These are phyloP conservation scores for Stenogyne calaminthoides DNA, from an alignment of 305 asterid species.

Conservation along the genomic window DNA sequence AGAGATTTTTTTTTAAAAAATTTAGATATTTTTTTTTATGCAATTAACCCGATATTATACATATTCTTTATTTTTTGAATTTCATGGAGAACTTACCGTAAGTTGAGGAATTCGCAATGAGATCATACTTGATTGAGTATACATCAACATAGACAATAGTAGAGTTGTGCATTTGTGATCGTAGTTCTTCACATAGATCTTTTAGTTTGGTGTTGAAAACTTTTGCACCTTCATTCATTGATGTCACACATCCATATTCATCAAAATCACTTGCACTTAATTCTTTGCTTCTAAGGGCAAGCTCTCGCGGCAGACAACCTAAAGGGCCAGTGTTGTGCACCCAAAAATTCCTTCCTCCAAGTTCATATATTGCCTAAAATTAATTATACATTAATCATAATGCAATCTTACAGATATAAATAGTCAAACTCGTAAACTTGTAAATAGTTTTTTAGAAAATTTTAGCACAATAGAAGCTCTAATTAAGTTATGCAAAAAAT, in stretches of 20 bases:
- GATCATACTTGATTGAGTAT: constrained; percentile 54
- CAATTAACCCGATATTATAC: too few species aligned
- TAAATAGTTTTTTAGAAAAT: too few species aligned
- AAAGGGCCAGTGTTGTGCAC: constrained; percentile 58
- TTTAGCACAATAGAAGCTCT: too few species aligned
- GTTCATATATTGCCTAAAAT: constrained; percentile 35
- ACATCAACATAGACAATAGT: constrained; percentile 29
- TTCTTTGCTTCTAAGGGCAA: constrained; percentile 36
- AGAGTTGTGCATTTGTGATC: constrained; percentile 32
- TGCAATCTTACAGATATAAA: neutral
- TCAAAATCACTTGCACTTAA: constrained; percentile 42
- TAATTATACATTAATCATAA: neutral
- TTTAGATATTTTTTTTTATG: too few species aligned
- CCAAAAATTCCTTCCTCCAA: constrained; percentile 61
- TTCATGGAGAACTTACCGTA: neutral
- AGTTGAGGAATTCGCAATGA: constrained; percentile 30
- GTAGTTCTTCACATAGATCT: constrained; percentile 39
- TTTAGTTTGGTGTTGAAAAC: constrained; percentile 41
- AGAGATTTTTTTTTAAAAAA: too few species aligned
- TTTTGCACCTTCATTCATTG: constrained; percentile 45
- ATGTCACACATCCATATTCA: constrained; percentile 45
- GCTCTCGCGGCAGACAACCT: constrained; percentile 56
- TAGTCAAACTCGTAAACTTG: too few species aligned
- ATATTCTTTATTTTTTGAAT: neutral
- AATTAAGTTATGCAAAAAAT: too few species aligned